Base-by-base conservation (phyloP, 2,329 filamentous ascomycete genomes). In the Colletotrichum sp. region DNA sequence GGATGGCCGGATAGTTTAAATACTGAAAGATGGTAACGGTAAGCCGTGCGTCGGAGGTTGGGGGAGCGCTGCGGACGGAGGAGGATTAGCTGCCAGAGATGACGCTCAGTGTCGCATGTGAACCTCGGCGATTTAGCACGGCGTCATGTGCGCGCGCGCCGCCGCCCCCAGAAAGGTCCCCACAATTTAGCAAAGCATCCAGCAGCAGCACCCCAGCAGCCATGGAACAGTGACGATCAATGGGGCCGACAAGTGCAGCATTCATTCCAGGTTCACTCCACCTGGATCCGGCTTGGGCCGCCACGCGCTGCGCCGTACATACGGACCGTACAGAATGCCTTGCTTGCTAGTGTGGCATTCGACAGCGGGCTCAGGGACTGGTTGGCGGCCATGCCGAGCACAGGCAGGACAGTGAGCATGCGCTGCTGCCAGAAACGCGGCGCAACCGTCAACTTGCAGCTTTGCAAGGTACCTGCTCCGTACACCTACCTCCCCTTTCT, bases 91-190 rank as follows among this genome's bases (percentile, higher is more conserved):
- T 64, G 48, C 43, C 18, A n/a, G 52, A 66, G 57, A 71, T 75
- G 74, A 76, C 74, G 74, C 74, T 75, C 66, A 66, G 71, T 71
- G 74, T 77, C 71, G 74, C 76, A 77, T 77, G 76, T 77, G 76
- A 77, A 77, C 76, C 74, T 77, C 76, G 76, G 76, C 66, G 74
- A 76, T 76, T 75, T 73, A 58, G 38, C 32, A 57, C 38, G 71
- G 73, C 70, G 70, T 75, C 73, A 75, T 75, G 73, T 75, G 73
- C 70, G 43, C 73, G 38, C 32, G 52, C 52, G 61, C 55, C 43
- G 32, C 34, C 60, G 58, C 60, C 32, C 71, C 71, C 48, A 28
- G 58, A 61, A 36, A 26, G 30, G 24, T 32, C 71, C 13, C 66
- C 57, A 57, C 67, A 63, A 48, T 52, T 63, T n/a, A 32, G 58